Conservation (phyloP, 805 yeast species). For the Metschnikowia baotianmanensis region DNA sequence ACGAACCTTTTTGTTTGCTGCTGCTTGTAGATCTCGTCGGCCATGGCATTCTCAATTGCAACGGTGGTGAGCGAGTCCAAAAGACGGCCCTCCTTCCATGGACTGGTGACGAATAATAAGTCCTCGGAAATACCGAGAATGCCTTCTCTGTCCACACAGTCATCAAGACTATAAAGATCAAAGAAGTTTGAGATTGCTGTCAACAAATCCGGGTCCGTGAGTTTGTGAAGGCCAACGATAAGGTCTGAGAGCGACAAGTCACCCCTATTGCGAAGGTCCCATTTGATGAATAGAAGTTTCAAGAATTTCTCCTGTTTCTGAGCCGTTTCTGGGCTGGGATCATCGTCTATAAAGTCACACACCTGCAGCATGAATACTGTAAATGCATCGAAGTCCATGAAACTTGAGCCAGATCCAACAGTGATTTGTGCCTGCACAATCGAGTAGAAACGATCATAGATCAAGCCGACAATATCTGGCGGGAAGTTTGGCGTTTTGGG, state of each 20-base stretch:
- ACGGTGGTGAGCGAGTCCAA: conserved; percentile 64
- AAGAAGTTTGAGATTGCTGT: conserved; percentile 76
- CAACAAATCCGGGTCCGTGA: conserved; percentile 74
- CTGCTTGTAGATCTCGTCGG: conserved; percentile 54
- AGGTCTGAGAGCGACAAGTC: conserved; percentile 67
- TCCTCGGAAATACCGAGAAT: conserved; percentile 88
- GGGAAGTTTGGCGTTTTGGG: conserved; percentile 67
- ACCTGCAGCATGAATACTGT: conserved; percentile 71
- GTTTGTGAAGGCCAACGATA: conserved; percentile 65
- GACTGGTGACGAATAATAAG: conserved; percentile 72
- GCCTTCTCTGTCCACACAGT: conserved; percentile 68
- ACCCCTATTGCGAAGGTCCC: conserved; percentile 62
- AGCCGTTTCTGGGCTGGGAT: conserved; percentile 24
- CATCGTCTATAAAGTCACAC: conserved; percentile 66
- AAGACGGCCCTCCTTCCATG: conserved; percentile 72
- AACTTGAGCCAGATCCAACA: conserved; percentile 49
- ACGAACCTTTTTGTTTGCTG: conserved; percentile 32
- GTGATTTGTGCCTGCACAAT: conserved; percentile 65
- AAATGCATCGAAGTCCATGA: conserved; percentile 74
- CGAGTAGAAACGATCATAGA: conserved; percentile 82
- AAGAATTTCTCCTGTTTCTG: conserved; percentile 47
- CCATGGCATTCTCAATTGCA: conserved; percentile 64
- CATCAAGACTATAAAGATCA: conserved; percentile 57
- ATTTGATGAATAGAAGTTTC: conserved; percentile 59
- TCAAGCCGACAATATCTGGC: conserved; percentile 57